Conservation (phyloP, 495 filamentous ascomycete species). For the Copromyces sp. region DNA sequence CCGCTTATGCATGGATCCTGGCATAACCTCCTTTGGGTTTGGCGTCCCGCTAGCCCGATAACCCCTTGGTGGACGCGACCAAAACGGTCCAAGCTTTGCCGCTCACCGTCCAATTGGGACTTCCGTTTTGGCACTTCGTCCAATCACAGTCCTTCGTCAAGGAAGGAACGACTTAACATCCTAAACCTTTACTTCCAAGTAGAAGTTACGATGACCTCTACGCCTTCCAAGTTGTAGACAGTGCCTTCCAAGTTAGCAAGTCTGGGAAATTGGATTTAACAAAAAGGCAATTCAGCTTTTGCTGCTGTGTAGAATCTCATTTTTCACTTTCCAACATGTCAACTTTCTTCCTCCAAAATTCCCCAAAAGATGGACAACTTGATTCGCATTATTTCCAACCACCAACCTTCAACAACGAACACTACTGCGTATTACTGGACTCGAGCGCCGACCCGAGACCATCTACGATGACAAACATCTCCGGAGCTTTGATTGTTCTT, state of each 20-base stretch:
- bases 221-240: not conserved
- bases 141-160: not conserved
- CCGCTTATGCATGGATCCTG: conserved; percentile 10
- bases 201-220: not conserved
- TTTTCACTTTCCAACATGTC: not conserved
- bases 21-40: not conserved
- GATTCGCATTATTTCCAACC: not conserved
- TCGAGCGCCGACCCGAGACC: not conserved
- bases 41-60: not conserved
- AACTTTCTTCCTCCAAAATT: not conserved
- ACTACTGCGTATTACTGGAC: not conserved
- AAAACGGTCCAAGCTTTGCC: not conserved
- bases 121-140: not conserved
- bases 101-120: not conserved
- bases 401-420: not conserved
- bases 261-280: not conserved
- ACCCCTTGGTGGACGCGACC: not conserved
- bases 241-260: not conserved
- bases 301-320: not conserved
- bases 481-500: not conserved
- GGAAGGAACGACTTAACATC: not conserved
- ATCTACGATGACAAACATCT: not conserved
- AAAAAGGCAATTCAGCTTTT: not conserved
- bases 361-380: not conserved
- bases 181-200: not conserved